phyloP scores from a whole-genome alignment of 352 stramenopile genomes.

The Phytophthora aleatoria region DNA sequence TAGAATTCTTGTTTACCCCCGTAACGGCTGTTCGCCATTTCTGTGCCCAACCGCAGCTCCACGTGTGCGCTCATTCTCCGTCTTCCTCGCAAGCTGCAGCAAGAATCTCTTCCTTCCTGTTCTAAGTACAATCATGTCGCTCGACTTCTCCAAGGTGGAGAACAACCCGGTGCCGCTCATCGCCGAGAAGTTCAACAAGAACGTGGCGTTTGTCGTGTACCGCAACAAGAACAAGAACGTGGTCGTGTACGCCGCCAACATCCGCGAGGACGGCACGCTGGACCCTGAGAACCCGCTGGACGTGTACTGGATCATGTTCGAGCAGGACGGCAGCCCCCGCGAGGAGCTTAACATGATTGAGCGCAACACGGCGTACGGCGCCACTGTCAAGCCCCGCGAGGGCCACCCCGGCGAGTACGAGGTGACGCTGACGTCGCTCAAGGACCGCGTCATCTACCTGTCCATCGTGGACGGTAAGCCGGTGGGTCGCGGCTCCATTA shows the following conservation, averaged over 20 bases:
- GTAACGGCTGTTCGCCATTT: slow-evolving; percentile 19
- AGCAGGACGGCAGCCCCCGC: slow-evolving; percentile 78
- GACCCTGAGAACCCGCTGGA: slow-evolving; percentile 73
- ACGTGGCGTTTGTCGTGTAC: slow-evolving; percentile 86
- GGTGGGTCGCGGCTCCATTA: slow-evolving; percentile 71
- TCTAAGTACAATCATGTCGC: slow-evolving; percentile 47
- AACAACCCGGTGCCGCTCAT: slow-evolving; percentile 85
- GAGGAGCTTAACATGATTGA: slow-evolving; percentile 90
- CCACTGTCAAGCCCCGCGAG: slow-evolving; percentile 68
- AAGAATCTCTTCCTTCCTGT: not conserved
- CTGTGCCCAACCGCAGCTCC: slow-evolving; percentile 6
- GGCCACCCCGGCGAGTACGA: slow-evolving; percentile 77
- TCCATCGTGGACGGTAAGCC: slow-evolving; percentile 79
- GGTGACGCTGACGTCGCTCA: slow-evolving; percentile 79
- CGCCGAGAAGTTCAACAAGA: slow-evolving; percentile 73
- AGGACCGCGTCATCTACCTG: slow-evolving; percentile 81
- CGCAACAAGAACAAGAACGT: slow-evolving; percentile 93
- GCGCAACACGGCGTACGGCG: slow-evolving; percentile 85
- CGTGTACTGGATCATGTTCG: slow-evolving; percentile 92
- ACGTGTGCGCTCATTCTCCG: slow-evolving; percentile 28
- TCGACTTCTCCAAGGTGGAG: slow-evolving; percentile 88
- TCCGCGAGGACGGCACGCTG: slow-evolving; percentile 69
- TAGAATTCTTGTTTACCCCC: slow-evolving; percentile 18
- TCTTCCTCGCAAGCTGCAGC: slow-evolving; percentile 7
- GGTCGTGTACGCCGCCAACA: slow-evolving; percentile 77